These are phyloP conservation scores for Ophiocordyceps camponoti-saundersi DNA, from an alignment of 2,329 filamentous ascomycete genomes.

Conservation along the genomic window DNA sequence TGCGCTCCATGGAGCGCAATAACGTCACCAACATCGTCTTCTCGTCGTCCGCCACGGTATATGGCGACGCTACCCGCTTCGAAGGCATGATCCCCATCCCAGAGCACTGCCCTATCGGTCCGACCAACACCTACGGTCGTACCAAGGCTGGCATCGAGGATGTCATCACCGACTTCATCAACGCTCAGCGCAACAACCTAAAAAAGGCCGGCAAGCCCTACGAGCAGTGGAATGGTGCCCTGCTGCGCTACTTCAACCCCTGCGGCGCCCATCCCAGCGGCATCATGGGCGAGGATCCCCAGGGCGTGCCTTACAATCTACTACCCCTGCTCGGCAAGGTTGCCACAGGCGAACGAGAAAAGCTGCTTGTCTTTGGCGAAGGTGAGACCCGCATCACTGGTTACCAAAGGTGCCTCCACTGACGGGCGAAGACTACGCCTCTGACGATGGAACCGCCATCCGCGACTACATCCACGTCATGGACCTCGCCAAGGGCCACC, in stretches of 20 bases:
- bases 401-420: neutral
- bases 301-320: slow-evolving; percentile 90
- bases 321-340: slow-evolving; percentile 90
- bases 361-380: slow-evolving; percentile 86
- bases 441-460: slow-evolving; percentile 82
- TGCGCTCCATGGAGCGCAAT: slow-evolving; percentile 75
- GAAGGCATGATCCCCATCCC: slow-evolving; percentile 98
- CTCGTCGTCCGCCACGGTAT: slow-evolving; percentile 94
- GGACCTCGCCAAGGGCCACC: slow-evolving; percentile 72
- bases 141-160: slow-evolving; percentile 88
- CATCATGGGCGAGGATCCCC: slow-evolving; percentile 95
- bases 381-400: slow-evolving; percentile 34
- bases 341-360: slow-evolving; percentile 84
- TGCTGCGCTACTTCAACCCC: slow-evolving; percentile 96
- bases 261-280: slow-evolving; percentile 87
- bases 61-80: slow-evolving; percentile 92
- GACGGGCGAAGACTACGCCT: slow-evolving; percentile 56
- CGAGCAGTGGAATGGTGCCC: slow-evolving; percentile 79
- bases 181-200: slow-evolving; percentile 67
- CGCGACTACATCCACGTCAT: slow-evolving; percentile 97
- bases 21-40: slow-evolving; percentile 96
- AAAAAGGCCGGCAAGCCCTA: slow-evolving; percentile 63
- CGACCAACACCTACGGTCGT: slow-evolving; percentile 94
- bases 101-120: slow-evolving; percentile 86
- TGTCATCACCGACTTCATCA: slow-evolving; percentile 81